phyloP scores from a whole-genome alignment of 352 stramenopile genomes.

The Phytophthora melonis region DNA sequence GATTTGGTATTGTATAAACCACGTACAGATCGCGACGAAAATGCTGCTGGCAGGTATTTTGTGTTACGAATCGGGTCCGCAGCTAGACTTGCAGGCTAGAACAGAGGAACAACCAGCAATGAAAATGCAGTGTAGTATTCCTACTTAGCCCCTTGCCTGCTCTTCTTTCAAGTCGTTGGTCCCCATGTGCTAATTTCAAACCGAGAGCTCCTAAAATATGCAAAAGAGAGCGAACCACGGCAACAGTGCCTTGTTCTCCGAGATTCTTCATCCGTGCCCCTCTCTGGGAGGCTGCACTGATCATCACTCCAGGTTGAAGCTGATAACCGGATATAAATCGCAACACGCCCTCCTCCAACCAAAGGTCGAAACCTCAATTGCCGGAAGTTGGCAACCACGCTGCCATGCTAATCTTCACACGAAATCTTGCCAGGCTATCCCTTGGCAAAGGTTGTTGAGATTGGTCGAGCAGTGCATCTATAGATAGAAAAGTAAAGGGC shows the following conservation, averaged over 20 bases:
- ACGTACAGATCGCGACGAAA: too few relatives aligned
- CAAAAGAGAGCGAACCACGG: neutral
- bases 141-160: neutral
- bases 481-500: constrained; percentile 3
- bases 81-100: neutral
- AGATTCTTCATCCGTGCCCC: neutral
- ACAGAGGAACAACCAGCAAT: neutral
- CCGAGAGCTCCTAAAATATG: neutral
- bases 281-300: neutral
- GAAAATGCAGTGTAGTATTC: neutral
- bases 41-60: too few relatives aligned
- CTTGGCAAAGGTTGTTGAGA: constrained; percentile 8
- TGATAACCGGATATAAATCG: neutral
- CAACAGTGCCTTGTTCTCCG: neutral
- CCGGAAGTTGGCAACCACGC: neutral
- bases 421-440: neutral
- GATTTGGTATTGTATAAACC: too few relatives aligned
- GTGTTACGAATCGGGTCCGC: neutral
- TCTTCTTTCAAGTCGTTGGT: neutral
- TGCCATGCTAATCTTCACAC: neutral
- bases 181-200: neutral
- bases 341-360: neutral
- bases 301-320: neutral
- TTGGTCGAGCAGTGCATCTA: constrained; percentile 11
- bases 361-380: neutral